These are phyloP conservation scores for Dimocarpus longan DNA, from an alignment of 345 rosid species.

Conservation along the genomic window DNA sequence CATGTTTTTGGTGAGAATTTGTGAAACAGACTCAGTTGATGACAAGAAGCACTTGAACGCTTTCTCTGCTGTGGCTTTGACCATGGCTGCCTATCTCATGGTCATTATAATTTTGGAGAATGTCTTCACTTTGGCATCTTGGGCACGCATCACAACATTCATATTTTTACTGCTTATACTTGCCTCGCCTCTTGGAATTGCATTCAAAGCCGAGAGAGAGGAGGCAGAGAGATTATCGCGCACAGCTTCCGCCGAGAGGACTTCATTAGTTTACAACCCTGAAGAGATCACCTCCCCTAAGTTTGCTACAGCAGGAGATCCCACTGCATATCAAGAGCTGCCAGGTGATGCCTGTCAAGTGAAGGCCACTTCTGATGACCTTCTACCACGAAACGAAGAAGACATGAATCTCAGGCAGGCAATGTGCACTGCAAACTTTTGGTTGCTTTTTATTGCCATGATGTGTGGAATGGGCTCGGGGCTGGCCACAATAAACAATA, in stretches of 20 bases:
- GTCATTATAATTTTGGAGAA: constrained; percentile 40
- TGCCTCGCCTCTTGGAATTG: constrained; percentile 41
- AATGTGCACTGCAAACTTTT: constrained; percentile 35
- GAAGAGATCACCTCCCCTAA: not conserved
- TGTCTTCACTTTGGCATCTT: constrained; percentile 24
- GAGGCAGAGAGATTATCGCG: constrained; percentile 6
- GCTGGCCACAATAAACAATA: constrained; percentile 49
- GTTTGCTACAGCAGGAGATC: not conserved
- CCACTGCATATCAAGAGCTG: constrained; percentile 18
- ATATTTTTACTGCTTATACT: constrained; percentile 43
- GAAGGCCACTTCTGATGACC: not conserved
- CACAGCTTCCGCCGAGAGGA: not conserved
- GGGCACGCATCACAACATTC: constrained; percentile 25
- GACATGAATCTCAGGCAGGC: constrained; percentile 44
- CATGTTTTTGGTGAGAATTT: constrained; percentile 53
- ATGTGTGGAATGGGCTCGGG: constrained; percentile 66
- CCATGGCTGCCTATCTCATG: constrained; percentile 52
- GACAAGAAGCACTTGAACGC: constrained; percentile 50
- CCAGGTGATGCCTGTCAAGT: constrained; percentile 17
- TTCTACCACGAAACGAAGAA: constrained; percentile 9
- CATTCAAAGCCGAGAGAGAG: constrained; percentile 27
- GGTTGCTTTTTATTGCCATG: constrained; percentile 54
- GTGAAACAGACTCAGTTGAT: constrained; percentile 19
- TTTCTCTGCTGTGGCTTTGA: constrained; percentile 44
- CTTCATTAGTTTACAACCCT: not conserved